Percentiles rank a stretch among this genome's conserved stretches.
phyloP scores from a whole-genome alignment of 345 rosid species.

The Sisymbrium altissimum region DNA sequence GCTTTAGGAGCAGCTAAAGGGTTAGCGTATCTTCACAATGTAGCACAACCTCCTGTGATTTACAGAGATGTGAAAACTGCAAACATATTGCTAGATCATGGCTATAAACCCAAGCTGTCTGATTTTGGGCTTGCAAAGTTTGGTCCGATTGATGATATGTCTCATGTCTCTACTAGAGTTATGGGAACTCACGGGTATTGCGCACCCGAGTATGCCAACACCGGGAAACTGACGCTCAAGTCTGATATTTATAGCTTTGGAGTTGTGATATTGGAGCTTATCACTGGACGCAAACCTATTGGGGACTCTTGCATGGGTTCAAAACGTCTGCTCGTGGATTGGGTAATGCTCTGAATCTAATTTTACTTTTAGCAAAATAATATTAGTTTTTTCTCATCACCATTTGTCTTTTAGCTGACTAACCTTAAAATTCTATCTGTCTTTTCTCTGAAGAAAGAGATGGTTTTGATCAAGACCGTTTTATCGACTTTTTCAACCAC shows the following conservation, averaged over 20 bases:
- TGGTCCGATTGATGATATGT: constrained; percentile 50
- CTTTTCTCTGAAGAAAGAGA: background rate
- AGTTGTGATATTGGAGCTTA: constrained; percentile 61
- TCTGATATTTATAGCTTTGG: constrained; percentile 76
- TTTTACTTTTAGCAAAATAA: no score
- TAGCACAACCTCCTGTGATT: constrained; percentile 54
- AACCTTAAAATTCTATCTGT: no score
- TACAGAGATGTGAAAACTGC: constrained; percentile 63
- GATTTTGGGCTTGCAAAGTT: constrained; percentile 81
- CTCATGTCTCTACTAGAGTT: constrained; percentile 64
- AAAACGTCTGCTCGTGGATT: constrained; percentile 40
- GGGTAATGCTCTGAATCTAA: constrained; percentile 40
- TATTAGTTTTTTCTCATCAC: no score
- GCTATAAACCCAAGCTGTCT: constrained; percentile 55
- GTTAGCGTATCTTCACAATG: constrained; percentile 52
- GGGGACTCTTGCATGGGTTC: constrained; percentile 29
- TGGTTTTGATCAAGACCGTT: background rate
- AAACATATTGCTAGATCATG: constrained; percentile 52
- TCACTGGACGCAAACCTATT: constrained; percentile 57
- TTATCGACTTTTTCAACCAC: background rate
- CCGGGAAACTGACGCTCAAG: constrained; percentile 51
- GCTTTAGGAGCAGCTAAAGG: constrained; percentile 67
- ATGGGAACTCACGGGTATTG: constrained; percentile 82
- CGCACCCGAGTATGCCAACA: constrained; percentile 64
- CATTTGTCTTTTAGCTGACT: no score